Evolutionary conservation across 495 filamentous ascomycete genomes (phyloP), one percentile per base, ranked within the genome.

Genomic region (Cairneyella variabilis): DNA sequence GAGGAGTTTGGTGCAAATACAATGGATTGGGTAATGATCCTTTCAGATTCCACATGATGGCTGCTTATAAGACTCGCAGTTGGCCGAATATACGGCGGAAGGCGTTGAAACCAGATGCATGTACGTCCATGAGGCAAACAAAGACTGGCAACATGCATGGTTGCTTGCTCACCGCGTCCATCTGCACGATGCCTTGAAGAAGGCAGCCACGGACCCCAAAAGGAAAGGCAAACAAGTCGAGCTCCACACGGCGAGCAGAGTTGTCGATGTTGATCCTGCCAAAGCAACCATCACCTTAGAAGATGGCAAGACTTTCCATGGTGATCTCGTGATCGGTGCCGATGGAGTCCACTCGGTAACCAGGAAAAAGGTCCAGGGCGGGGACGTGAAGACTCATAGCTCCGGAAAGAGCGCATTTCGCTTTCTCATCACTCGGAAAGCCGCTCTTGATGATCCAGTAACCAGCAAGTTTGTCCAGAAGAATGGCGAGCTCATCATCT

Each of bases 361-460:
- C 21, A 61, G 71, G 41, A 55, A 59, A 34, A 44, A 45, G 17
- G 45, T 75, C 2, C 57, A 66, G 22, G 70, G 68, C 20, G 64
- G 61, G 11, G 64, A 68, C 10, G 34, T 68, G 21, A 66, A 66
- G 14, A 61, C 76, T 3, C 70, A 71, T 39, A 65, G 73, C 51
- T 75, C 73, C 5, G 80, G 82, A 6, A 79, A 76, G 51, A 76
- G 71, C 44, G 82, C 82, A 2, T 86, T 82, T 64, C 72, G 83
- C n/a, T 85, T 86, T 60, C 60, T 83, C 2, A 67, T 85, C 1
- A 63, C 69, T 2, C 68, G 71, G 2, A 58, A 75, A 25, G 59
- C 64, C 9, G 73, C 74, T 1, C 60, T 68, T 3, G 68, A 67
- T 22, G 76, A 83, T 52, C 69, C 77, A 0, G 65, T 69, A 14